Evolutionary conservation across 2,329 filamentous ascomycete genomes (phyloP), one percentile per base, ranked within the genome.

Genomic region (Claviceps africana): DNA sequence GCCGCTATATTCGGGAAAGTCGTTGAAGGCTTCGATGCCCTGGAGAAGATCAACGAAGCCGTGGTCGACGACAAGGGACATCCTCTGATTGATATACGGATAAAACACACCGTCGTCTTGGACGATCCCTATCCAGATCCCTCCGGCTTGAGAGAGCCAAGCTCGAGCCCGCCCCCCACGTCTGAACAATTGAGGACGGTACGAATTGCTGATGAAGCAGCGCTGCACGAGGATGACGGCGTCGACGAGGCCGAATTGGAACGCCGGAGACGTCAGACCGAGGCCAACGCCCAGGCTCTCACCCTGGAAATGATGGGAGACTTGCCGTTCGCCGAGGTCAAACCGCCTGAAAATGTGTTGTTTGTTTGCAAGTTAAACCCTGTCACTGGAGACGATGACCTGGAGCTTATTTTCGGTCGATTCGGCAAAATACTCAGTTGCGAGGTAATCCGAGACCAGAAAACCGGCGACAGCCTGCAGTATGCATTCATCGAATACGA

Each of bases 341-440:
- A 91, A 61, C 93, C 93, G 4, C 93, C 93, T 0, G 93, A 98
- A 70, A 97, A 98, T 66, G 83, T 98, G 15, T 76, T 98, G 2
- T 98, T 98, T 64, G 90, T 98, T 44, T 98, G 93, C 83, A 98
- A 98, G 67, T 76, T 98, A 44, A 98, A 98, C 61, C 93, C 93
- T 0, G 89, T 98, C 47, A 98, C 93, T 10, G 86, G 88, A 63
- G 91, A 96, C 62, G 86, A 95, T 62, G 93, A 98, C 64, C 74
- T 98, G 47, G 85, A 96, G 65, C 78, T 97, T 57, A 97, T 98
- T 56, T 98, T 98, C 69, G 91, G 88, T 53, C 90, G 93, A 0
- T 98, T 98, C 61, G 93, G 93, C 59, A 91, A 85, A 63, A 95
- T 98, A 43, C 68, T 97, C 25, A 95, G 88, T 47, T 98, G 93